Evolutionary conservation across 176 grass and related monocot genomes (phyloP).

Genomic region (Triticum urartu): DNA sequence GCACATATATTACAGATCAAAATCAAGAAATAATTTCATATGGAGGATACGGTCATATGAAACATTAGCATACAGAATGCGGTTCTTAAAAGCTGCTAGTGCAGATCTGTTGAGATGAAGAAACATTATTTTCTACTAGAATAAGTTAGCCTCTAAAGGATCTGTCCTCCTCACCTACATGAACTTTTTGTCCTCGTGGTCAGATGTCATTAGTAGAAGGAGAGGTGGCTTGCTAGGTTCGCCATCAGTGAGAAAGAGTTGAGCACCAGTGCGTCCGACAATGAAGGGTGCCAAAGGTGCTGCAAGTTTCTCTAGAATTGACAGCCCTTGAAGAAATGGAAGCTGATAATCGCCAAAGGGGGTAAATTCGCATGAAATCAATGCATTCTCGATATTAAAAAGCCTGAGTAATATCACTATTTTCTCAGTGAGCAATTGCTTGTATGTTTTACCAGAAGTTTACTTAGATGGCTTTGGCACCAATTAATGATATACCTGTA

Average conservation of each 20-base stretch:
- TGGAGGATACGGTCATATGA: slow-evolving; percentile 87
- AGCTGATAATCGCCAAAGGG: slow-evolving; percentile 49
- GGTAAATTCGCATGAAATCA: slow-evolving; percentile 13
- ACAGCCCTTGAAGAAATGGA: slow-evolving; percentile 79
- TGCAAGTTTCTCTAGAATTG: slow-evolving; percentile 78
- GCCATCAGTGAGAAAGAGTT: slow-evolving; percentile 84
- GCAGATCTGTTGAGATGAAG: slow-evolving; percentile 52
- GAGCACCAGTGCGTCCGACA: slow-evolving; percentile 68
- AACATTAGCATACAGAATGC: slow-evolving; percentile 78
- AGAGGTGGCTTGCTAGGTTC: slow-evolving; percentile 75
- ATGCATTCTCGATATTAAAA: neutral
- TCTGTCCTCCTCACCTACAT: slow-evolving; percentile 43
- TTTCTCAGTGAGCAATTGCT: neutral
- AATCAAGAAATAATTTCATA: neutral
- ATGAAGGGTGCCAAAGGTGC: slow-evolving; percentile 75
- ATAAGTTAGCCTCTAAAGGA: slow-evolving; percentile 5
- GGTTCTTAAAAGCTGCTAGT: slow-evolving; percentile 69
- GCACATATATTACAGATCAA: neutral
- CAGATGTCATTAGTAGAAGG: slow-evolving; percentile 74
- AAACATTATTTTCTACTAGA: slow-evolving; percentile 10
- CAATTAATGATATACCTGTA: neutral
- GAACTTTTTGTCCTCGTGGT: slow-evolving; percentile 58
- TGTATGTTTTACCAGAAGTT: neutral
- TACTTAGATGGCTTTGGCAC: neutral
- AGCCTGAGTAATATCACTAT: neutral